Evolutionary conservation across 148 eudicot genomes (phyloP).

Genomic region (Pharnaceum exiguum): DNA sequence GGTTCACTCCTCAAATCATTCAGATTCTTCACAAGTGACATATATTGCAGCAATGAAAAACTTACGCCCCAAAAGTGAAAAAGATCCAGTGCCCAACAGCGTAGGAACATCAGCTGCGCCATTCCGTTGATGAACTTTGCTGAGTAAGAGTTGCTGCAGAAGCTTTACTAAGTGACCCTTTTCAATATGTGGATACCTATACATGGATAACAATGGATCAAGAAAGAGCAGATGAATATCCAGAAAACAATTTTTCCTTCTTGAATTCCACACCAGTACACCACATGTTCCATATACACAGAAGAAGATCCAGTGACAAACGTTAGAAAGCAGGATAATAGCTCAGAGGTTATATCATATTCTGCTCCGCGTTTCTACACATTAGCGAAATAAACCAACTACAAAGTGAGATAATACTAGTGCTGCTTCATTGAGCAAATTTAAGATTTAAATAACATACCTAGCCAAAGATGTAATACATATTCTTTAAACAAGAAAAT

Average conservation of each 20-base stretch:
- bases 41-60: slow-evolving; percentile 4
- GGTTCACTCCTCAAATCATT: background rate
- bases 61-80: slow-evolving; percentile 79
- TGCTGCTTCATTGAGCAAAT: too few species aligned
- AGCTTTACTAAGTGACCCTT: slow-evolving; percentile 92
- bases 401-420: too few species aligned
- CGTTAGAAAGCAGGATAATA: background rate
- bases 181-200: slow-evolving; percentile 77
- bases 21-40: background rate
- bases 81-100: slow-evolving; percentile 81
- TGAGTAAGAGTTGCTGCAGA: slow-evolving; percentile 65
- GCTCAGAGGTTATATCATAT: background rate
- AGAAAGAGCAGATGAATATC: slow-evolving; percentile 8
- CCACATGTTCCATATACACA: too few species aligned
- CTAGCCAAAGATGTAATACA: background rate
- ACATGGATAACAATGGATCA: slow-evolving; percentile 12
- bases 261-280: too few species aligned
- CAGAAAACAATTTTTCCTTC: too few species aligned
- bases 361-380: background rate
- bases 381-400: too few species aligned
- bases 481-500: background rate
- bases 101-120: slow-evolving; percentile 90
- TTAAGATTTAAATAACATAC: too few species aligned
- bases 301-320: background rate
- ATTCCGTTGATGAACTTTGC: slow-evolving; percentile 37